Evolutionary conservation across 768 basidiomycete genomes (phyloP), one percentile per base, ranked within the genome.

Genomic region (Tulasnella sp.): DNA sequence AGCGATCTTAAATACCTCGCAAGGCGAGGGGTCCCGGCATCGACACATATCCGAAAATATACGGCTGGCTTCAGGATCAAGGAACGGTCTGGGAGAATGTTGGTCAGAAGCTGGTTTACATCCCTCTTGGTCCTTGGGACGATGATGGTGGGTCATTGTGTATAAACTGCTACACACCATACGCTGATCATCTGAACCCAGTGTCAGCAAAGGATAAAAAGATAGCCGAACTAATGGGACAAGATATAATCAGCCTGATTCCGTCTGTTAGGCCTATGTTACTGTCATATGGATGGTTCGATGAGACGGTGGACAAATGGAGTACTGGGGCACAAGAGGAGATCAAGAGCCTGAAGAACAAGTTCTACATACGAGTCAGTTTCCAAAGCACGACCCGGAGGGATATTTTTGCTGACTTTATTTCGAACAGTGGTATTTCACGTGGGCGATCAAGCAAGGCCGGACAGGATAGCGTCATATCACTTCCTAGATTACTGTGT

Each of bases 51-150:
- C 64, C 64, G 14, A 69, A 69, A 14, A 69, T 69, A 2, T 69
- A 37, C 34, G 18, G 64, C 34, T 69, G 64, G 64, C 64, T 69
- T 34, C 64, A 69, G 64, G 64, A 69, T 31, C 64, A 69, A 69
- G 64, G 31, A 31, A 44, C 24, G 5, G 34, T 14, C 58, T 78
- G 77, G 77, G 58, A 64, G 16, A 41, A 1, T 5, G 7, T 44
- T 8, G 79, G 79, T 6, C 31, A 80, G 40, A 75, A 80, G 34
- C n/a, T 18, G 1, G 31, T 80, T 28, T 80, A 74, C 42, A 74
- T 80, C 22, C 72, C 79, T 31, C 18, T 80, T 31, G 79, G 79
- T 31, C 20, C 79, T 34, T 80, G 79, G 79, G 79, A 80, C 0
- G 72, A 80, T 12, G 48, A 34, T 5, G 12, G 79, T 80, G 22